Evolutionary conservation across 192 early-diverging fungal genomes (phyloP).

Genomic region (Obelidium mucronatum): DNA sequence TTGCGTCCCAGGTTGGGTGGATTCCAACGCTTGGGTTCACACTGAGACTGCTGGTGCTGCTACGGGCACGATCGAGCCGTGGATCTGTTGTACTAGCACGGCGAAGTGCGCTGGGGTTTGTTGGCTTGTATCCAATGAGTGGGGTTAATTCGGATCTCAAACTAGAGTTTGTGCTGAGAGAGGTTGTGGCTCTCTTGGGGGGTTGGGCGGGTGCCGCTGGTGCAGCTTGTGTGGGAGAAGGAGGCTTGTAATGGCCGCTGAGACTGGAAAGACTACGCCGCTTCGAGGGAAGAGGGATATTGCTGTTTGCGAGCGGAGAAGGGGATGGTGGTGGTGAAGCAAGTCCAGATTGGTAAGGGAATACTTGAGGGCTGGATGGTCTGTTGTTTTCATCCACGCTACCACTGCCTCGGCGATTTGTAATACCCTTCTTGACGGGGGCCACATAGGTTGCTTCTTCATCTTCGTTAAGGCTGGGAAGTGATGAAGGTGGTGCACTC

Average conservation of each 20-base stretch:
- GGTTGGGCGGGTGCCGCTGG: background rate
- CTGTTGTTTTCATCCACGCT: slow-evolving; percentile 22
- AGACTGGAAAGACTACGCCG: slow-evolving; percentile 10
- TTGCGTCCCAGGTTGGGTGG: slow-evolving; percentile 35
- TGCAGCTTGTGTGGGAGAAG: background rate
- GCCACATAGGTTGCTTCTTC: slow-evolving; percentile 26
- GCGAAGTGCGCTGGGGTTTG: background rate
- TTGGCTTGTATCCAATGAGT: background rate
- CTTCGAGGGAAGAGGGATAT: background rate
- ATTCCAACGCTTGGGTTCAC: background rate
- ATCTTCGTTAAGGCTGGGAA: slow-evolving; percentile 17
- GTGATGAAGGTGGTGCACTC: slow-evolving; percentile 20
- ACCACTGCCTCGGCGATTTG: slow-evolving; percentile 25
- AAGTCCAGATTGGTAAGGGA: slow-evolving; percentile 6
- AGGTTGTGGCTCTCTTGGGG: background rate
- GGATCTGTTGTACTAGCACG: slow-evolving; percentile 28
- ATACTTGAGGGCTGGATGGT: slow-evolving; percentile 15
- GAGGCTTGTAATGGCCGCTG: background rate
- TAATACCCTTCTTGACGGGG: slow-evolving; percentile 4
- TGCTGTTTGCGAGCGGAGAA: background rate
- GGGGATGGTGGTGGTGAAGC: background rate
- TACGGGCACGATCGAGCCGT: slow-evolving; percentile 3
- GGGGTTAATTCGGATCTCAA: background rate
- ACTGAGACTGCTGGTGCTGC: background rate
- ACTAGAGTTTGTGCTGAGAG: background rate